These are phyloP conservation scores for Teratosphaeriaceae sp. DNA, from an alignment of 2,329 filamentous ascomycete genomes.

Conservation along the genomic window DNA sequence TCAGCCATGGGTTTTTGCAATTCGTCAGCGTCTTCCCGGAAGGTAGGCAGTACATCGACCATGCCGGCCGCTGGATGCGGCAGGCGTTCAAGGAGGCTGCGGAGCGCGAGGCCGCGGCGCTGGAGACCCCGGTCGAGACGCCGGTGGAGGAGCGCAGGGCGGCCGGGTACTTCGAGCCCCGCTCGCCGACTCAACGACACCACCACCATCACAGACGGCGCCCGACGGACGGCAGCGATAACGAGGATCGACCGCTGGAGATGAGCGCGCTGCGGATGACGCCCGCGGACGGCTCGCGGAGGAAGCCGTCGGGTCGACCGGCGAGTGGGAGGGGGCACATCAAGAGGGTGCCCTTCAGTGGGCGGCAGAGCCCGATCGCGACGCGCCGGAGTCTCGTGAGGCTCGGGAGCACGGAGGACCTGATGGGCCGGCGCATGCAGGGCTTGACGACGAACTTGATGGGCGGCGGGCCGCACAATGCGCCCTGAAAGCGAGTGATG, in stretches of 20 bases:
- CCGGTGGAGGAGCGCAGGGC: slow-evolving; percentile 17
- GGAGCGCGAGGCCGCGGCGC: slow-evolving; percentile 25
- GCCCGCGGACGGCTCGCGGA: slow-evolving; percentile 13
- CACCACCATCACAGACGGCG: slow-evolving; percentile 9
- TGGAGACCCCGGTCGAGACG: slow-evolving; percentile 8
- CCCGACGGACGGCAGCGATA: slow-evolving; percentile 56
- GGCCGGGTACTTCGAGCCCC: slow-evolving; percentile 14
- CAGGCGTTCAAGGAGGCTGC: slow-evolving; percentile 58
- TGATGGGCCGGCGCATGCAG: slow-evolving; percentile 43
- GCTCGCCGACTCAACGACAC: slow-evolving; percentile 5
- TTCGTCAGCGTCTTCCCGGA: slow-evolving; percentile 85
- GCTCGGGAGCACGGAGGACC: slow-evolving; percentile 42
- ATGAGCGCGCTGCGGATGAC: slow-evolving; percentile 42
- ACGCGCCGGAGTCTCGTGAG: slow-evolving; percentile 38
- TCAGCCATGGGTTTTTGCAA: slow-evolving; percentile 89
- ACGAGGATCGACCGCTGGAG: slow-evolving; percentile 76
- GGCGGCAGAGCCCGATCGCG: slow-evolving; percentile 21
- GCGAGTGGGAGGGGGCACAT: slow-evolving; percentile 21
- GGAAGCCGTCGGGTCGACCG: slow-evolving; percentile 8
- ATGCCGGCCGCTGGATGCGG: slow-evolving; percentile 73
- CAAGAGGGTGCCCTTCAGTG: slow-evolving; percentile 13
- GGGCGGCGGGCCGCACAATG: slow-evolving; percentile 8
- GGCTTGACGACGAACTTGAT: slow-evolving; percentile 31
- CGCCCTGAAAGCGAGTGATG: no score
- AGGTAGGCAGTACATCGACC: slow-evolving; percentile 79